Base-by-base conservation (phyloP, 75 land plant species). In the Cunninghamia lanceolata region DNA sequence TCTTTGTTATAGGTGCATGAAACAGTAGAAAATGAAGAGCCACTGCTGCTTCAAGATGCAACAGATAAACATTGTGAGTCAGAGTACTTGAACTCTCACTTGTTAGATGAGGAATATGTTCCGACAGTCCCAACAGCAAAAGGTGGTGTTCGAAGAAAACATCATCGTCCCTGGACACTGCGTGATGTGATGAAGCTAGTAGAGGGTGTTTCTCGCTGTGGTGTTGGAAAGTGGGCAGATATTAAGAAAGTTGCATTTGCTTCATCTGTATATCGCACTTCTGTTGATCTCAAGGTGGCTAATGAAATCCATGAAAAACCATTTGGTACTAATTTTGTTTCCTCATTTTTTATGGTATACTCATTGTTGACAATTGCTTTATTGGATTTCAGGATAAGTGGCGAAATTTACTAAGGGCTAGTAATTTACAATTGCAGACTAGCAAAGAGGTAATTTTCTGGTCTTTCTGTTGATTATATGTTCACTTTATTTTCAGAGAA, bases 171-270 rank as follows among this genome's bases (percentile, higher is more conserved):
- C 30, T 96, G 98, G 98, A 93, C 96, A 36, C 86, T 94, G 77
- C 81, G 92, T 28, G 98, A 96, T 87, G 95, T 96, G 73, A 90
- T 89, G 83, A 95, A 91, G 76, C 88, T 96, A 82, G 88, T 96
- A 74, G 98, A 96, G 83, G 98, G 98, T 81, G 93, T 96, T 52
- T 88, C 95, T 77, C 93, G 91, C 30, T 92, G 92, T 96, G 98
- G 98, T 85, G 96, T 95, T 84, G 96, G 98, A 66, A 91, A 91
- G 84, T 96, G 98, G 98, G 94, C 95, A 84, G 94, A 92, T 13
- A 96, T 96, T 46, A 94, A 96, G 84, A 96, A 91, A 86, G 87
- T 90, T 3, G 90, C 91, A 8, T 96, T 95, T 79, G 82, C 96
- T 16, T 28, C 94, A 82, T 91, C 93, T 88, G 86, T 88, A 80